These are phyloP conservation scores for Fusarium subtropicale DNA, from an alignment of 2,329 filamentous ascomycete genomes.

Conservation along the genomic window DNA sequence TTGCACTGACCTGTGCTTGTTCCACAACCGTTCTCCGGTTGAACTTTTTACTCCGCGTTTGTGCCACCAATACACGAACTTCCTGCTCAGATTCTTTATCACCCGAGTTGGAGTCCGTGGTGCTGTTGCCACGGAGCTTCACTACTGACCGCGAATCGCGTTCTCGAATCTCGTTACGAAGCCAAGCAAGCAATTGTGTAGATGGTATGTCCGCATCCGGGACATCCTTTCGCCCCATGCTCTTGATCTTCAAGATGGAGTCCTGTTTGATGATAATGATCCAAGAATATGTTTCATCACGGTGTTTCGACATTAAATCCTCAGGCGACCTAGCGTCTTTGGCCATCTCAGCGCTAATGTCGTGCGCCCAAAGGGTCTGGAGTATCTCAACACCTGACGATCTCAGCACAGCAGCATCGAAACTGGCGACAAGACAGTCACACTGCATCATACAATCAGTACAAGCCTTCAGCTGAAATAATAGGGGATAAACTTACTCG, in stretches of 20 bases:
- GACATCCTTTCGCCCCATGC: constrained; percentile 78
- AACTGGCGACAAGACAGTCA: constrained; percentile 90
- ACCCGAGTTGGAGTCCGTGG: constrained; percentile 48
- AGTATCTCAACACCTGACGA: constrained; percentile 82
- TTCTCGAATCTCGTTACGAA: constrained; percentile 85
- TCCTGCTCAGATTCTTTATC: constrained; percentile 69
- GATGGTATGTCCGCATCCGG: constrained; percentile 80
- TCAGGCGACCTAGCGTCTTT: constrained; percentile 82
- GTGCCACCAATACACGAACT: constrained; percentile 85
- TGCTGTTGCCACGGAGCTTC: constrained; percentile 53
- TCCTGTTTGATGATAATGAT: constrained; percentile 88
- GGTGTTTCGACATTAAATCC: constrained; percentile 80
- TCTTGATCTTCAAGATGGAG: constrained; percentile 81
- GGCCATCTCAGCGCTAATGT: constrained; percentile 89
- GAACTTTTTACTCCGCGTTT: constrained; percentile 89
- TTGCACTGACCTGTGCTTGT: constrained; percentile 71
- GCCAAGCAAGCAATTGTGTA: constrained; percentile 79
- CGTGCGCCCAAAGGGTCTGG: constrained; percentile 81
- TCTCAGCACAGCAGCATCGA: constrained; percentile 80
- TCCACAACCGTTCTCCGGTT: constrained; percentile 90
- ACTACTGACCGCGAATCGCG: constrained; percentile 72
- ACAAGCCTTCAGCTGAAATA: neutral
- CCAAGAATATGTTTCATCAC: constrained; percentile 84
- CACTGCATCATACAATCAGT: constrained; percentile 63
- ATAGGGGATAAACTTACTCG: constrained; percentile 62